Percentiles rank a stretch among this genome's conserved stretches.
Conservation (phyloP, 1,284 basidiomycete species). For the Papiliotrema terrestris region DNA sequence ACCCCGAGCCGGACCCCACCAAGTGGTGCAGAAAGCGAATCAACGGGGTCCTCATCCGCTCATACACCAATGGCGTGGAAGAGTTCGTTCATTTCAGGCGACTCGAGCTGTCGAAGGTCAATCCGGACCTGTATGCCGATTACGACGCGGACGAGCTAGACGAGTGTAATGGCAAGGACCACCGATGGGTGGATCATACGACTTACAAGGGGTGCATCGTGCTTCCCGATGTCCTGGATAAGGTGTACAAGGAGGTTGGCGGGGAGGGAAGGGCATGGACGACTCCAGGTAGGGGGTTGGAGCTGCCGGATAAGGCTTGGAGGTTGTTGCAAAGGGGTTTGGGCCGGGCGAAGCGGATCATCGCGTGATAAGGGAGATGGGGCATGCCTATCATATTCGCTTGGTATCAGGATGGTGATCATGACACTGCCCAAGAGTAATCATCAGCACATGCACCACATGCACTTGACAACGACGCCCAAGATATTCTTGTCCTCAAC, state of each 20-base stretch:
- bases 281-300: background rate
- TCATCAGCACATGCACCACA: no score
- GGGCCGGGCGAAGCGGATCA: background rate
- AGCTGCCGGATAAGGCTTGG: slow-evolving; percentile 6
- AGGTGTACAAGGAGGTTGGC: background rate
- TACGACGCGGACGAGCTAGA: background rate
- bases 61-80: slow-evolving; percentile 8
- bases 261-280: background rate
- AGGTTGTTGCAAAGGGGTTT: background rate
- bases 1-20: background rate
- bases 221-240: background rate
- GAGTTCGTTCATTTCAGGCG: slow-evolving; percentile 13
- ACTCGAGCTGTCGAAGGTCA: slow-evolving; percentile 12
- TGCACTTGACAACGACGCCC: no score
- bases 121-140: slow-evolving; percentile 7
- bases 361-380: background rate
- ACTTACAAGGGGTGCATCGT: slow-evolving; percentile 1
- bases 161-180: slow-evolving; percentile 3
- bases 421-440: no score
- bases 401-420: no score
- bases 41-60: slow-evolving; percentile 14
- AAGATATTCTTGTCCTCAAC: no score
- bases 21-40: slow-evolving; percentile 12
- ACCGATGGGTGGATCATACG: slow-evolving; percentile 5
- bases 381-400: no score